Evolutionary conservation across 2,329 filamentous ascomycete species (phyloP), one percentile per base, ranked within the genome.

Genomic region (Venturia asperata): DNA sequence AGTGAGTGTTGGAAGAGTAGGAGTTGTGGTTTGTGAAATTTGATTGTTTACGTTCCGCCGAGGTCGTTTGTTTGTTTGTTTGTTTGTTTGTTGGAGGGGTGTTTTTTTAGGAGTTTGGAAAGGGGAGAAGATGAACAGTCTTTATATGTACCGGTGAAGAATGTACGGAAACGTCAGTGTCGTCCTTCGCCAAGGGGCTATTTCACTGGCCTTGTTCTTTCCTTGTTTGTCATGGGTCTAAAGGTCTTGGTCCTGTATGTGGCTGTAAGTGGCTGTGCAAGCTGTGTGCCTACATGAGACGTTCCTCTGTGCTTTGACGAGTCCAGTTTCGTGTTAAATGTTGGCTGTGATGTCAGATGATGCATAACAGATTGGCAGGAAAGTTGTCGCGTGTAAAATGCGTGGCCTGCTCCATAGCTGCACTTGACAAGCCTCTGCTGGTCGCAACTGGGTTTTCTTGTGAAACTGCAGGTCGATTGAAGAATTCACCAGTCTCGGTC

Each of bases 161-260:
- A 27, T 27, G 47, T 9, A 52, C 21, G 47, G 21, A 37, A 37
- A 37, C 52, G 30, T 55, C 27, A 11, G 27, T 37, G 30, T 58
- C 15, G 30, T 58, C 52, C 37, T 58, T 58, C 30, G 52, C 52
- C 52, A 58, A 58, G 52, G 30, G 52, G 52, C 52, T 58, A 58
- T 37, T 15, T 37, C 1, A 27, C 30, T n/a, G 52, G 52, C 52
- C 30, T 37, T 37, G 30, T 15, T 37, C 30, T n/a, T 58, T 58
- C 52, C 52, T 58, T 58, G 52, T 19, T 58, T 37, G 11, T 58
- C 9, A n/a, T n/a, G 27, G 30, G 52, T 58, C 52, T 52, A 52
- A 52, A 34, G 15, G 21, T 27, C 47, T 52, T n/a, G 47, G 47
- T n/a, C 47, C n/a, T 52, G 21, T 13, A 34, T 7, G 2, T 2